Base-by-base conservation (phyloP, 2,329 filamentous ascomycete genomes). In the Aspergillus transmontanensis region DNA sequence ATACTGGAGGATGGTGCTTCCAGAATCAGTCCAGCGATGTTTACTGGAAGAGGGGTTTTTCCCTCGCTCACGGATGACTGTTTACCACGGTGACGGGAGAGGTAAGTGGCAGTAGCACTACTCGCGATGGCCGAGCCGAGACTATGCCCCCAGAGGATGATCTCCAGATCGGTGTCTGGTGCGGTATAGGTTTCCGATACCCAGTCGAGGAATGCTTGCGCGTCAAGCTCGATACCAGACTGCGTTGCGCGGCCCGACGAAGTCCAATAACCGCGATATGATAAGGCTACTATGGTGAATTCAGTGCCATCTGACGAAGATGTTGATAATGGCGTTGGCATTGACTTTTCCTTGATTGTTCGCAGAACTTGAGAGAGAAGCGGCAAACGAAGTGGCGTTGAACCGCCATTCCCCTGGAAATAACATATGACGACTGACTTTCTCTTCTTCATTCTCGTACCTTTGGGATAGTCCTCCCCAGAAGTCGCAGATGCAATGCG, bases 1-100 rank as follows among this genome's bases (percentile, higher is more conserved):
- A 92, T 85, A 50, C 87, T 91, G 0, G 89, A 85, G 66, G 93
- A 93, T 0, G 91, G 91, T 0, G 91, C 93, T 73, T 94, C 91
- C 1, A 94, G 82, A 12, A 94, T 81, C 57, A 94, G 65, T 1
- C 84, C 80, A 1, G 70, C 68, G 11, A 86, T 74, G 1, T 28
- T 3, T 2, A 30, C 16, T 14, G 34, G n/a, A 30, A 5, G 14
- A 19, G 4, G n/a, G 4, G 0, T 14, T 14, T 21, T n/a, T 3
- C 1, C 10, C 30, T 36, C 12, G 16, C 10, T 16, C 10, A 12
- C 21, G 10, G 32, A 9, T 10, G 11, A 2, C 11, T n/a, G 3
- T n/a, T 28, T 10, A 3, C 30, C 23, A 6, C 45, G 11, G 4
- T 21, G 58, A 3, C 60, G 56, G 1, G 64, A 59, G 81, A 79